Base-by-base conservation (phyloP, 1,139 yeast species). In the Candida sp. region DNA sequence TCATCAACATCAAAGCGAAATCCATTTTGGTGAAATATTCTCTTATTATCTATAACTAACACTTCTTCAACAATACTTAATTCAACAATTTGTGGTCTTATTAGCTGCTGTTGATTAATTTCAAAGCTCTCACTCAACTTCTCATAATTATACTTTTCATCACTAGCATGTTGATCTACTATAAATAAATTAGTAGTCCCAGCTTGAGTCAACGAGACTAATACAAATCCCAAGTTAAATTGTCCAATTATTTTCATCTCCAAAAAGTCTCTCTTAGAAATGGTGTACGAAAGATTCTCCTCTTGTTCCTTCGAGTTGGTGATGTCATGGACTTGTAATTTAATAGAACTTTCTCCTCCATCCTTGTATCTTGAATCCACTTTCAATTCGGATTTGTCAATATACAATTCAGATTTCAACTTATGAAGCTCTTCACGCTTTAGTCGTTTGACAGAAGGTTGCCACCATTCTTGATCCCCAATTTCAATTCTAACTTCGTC, bases 161-260 rank as follows among this genome's bases (percentile, higher is more conserved):
- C 99, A 50, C 96, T 87, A 1, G 99, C 99, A 66, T 93, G 99
- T 63, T 93, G 99, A 60, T 93, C 99, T 40, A 93, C 77, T 37
- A 93, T 91, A 55, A 93, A 90, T 36, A 93, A 59, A 57, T 88
- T 89, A n/a, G 63, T 60, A 5, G 49, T 48, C 5, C 55, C 52
- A 12, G 54, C 53, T 27, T 63, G 53, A 1, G 81, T 77, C 33
- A 37, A 37, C 27, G 34, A 37, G 0, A 87, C 95, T 29, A 93
- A 64, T 15, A 93, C 88, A 56, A 93, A 93, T 0, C 99, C 99
- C 23, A 87, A 65, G 57, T 93, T 93, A 66, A 93, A 93, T 61
- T 91, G 99, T 0, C 99, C 99, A 7, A 91, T 79, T 15, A 95
- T 64, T 39, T 74, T 63, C 98, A 93, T 91, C 5, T 72, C 59